Conservation (phyloP, 116 monocot species). For the Dioscorea cayenensis region DNA sequence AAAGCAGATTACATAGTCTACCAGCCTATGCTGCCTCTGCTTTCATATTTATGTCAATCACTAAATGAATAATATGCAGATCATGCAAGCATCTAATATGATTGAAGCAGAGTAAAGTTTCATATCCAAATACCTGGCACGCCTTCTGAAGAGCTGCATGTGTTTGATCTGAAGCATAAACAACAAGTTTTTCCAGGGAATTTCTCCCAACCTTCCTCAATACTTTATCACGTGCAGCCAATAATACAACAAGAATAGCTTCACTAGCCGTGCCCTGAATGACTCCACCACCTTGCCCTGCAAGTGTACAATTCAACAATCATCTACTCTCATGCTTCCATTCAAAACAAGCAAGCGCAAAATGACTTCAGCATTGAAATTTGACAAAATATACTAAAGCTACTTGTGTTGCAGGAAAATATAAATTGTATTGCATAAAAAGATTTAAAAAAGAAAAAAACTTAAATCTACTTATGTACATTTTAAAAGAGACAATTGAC, state of each 20-base stretch:
- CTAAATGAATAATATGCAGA: background rate
- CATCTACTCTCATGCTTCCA: background rate
- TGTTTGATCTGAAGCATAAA: slow-evolving; percentile 90
- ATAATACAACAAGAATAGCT: slow-evolving; percentile 75
- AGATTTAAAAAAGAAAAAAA: too few species aligned
- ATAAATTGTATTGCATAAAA: too few species aligned
- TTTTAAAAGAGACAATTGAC: too few species aligned
- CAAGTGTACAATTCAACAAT: background rate
- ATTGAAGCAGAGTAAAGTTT: background rate
- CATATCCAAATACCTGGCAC: slow-evolving; percentile 51
- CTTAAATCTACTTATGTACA: too few species aligned
- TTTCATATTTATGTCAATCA: background rate
- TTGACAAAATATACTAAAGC: too few species aligned
- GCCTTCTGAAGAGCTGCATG: slow-evolving; percentile 81
- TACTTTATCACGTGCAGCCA: slow-evolving; percentile 84
- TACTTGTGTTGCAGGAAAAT: too few species aligned
- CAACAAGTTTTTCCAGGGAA: slow-evolving; percentile 62
- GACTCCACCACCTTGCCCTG: slow-evolving; percentile 86
- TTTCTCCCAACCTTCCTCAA: slow-evolving; percentile 52
- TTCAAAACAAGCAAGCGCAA: too few species aligned
- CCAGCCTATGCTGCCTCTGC: background rate
- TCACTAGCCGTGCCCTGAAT: slow-evolving; percentile 95
- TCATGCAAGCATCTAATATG: background rate
- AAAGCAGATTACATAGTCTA: too few species aligned
- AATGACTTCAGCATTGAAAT: too few species aligned